Base-by-base conservation (phyloP, 2,329 filamentous ascomycete genomes). In the Rutstroemia sp. region DNA sequence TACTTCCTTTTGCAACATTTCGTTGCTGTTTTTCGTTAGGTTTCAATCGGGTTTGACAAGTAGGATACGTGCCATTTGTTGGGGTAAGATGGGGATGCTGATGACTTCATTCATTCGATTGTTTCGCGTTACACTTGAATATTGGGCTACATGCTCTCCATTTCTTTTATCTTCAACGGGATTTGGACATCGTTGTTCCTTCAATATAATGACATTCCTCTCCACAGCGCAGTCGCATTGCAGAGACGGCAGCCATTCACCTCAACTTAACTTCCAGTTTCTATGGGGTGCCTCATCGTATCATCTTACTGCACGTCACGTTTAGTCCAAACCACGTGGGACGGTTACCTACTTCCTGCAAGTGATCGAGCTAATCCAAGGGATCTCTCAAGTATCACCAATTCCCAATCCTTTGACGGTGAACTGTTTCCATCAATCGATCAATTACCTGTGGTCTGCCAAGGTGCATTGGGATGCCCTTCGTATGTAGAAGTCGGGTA, bases 291-390 rank as follows among this genome's bases (percentile, higher is more conserved):
- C 47, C 47, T 48, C 19, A 53, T 19, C 42, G 48, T 50, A 50
- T 39, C 38, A 49, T 12, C 27, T 39, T 42, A 42, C 51, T 54
- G 52, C 52, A 54, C 52, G 52, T 54, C 52, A 54, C 52, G 52
- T 44, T 42, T 49, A 47, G 27, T 49, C 39, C 14, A 36, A 16
- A 42, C 46, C 52, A 50, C 52, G 38, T 55, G 52, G 17, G 46
- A 39, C 46, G 46, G 52, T 34, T 55, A 50, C 36, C 9, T 50
- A 44, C 52, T 40, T 55, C 23, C 21, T 42, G 23, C 42, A 54
- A 49, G 23, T 49, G 36, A 48, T 21, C 51, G 19, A 23, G 25
- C 8, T 48, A 25, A 39, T 45, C 6, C 34, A 48, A 19, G 27
- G 9, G 3, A 17, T 17, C 30, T n/a, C 23, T 16, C 25, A 14